phyloP scores from a whole-genome alignment of 2,329 filamentous ascomycete species.

The Neofusicoccum ribis region DNA sequence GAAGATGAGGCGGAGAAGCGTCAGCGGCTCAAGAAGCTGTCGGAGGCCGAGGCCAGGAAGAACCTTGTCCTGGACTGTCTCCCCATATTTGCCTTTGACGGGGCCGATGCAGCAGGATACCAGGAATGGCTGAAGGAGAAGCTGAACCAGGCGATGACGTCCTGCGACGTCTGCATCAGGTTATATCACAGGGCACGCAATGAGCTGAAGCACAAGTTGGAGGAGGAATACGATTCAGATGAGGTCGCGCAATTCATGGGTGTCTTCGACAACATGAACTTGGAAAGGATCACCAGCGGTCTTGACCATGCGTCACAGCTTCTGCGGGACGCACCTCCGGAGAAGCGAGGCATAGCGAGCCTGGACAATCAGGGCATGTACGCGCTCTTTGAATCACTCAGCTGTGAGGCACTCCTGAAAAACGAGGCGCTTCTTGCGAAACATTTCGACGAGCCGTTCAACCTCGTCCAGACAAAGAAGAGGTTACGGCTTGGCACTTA shows the following conservation, averaged over 20 bases:
- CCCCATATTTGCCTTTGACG: constrained; percentile 51
- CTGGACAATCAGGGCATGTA: constrained; percentile 66
- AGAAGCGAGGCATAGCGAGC: constrained; percentile 51
- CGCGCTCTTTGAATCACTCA: constrained; percentile 84
- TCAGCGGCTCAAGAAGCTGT: constrained; percentile 35
- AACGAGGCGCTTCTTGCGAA: constrained; percentile 53
- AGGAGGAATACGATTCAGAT: constrained; percentile 46
- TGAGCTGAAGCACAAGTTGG: constrained; percentile 42
- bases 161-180: constrained; percentile 53
- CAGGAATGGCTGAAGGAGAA: constrained; percentile 42
- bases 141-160: constrained; percentile 44
- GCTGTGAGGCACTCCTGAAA: constrained; percentile 74
- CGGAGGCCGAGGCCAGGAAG: constrained; percentile 42
- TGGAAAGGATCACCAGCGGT: constrained; percentile 45
- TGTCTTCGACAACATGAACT: constrained; percentile 48
- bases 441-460: constrained; percentile 81
- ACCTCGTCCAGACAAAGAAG: constrained; percentile 74
- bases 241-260: constrained; percentile 47
- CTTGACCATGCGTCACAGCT: constrained; percentile 43
- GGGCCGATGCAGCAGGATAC: constrained; percentile 46
- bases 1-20: constrained; percentile 26
- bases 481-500: constrained; percentile 74
- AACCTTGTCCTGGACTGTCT: constrained; percentile 44
- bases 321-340: constrained; percentile 47
- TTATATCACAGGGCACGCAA: constrained; percentile 48